Evolutionary conservation across 2,329 filamentous ascomycete species (phyloP), one percentile per base, ranked within the genome.

Genomic region (Rhynchosporium graminicola): DNA sequence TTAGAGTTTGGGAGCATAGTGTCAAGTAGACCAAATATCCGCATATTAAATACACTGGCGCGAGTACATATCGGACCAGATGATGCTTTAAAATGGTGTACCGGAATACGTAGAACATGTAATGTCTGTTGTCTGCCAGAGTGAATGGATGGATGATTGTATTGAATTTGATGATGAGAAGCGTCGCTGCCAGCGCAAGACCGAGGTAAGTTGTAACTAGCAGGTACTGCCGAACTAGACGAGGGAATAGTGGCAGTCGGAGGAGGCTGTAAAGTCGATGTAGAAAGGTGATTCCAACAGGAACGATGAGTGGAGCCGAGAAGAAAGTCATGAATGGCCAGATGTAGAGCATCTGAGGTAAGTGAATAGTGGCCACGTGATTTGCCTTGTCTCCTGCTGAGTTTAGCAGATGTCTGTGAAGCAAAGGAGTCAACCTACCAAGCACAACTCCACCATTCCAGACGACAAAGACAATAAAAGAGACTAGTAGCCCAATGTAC

Each of bases 91-190:
- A 83, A 43, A 98, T 87, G 5, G 89, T 87, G 71, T 92, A 86
- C 1, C 92, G 87, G 80, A 99, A 99, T 64, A 96, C 80, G 77
- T 99, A 99, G 76, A 99, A 99, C 75, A 96, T 89, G 78, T 97
- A 99, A 75, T 99, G 95, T 2, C 95, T 83, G 76, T 99, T 99
- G 76, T 99, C 95, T 40, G 95, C 95, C 0, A 98, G 83, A 0
- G 93, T 97, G 74, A 98, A 99, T 0, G 95, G 94, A 73, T 99
- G 95, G 48, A 98, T 85, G 66, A 97, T 89, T 40, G 95, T 99
- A 80, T 97, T 98, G 81, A 84, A 89, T 65, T 85, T 84, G 29
- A 97, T 86, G 26, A 86, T 74, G 12, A 73, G 68, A 2, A 78
- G 51, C 0, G 81, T 80, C 8, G 56, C 47, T n/a, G 61, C 10